Conservation (phyloP, 2,329 filamentous ascomycete genomes). For the Xylariaceae sp. region DNA sequence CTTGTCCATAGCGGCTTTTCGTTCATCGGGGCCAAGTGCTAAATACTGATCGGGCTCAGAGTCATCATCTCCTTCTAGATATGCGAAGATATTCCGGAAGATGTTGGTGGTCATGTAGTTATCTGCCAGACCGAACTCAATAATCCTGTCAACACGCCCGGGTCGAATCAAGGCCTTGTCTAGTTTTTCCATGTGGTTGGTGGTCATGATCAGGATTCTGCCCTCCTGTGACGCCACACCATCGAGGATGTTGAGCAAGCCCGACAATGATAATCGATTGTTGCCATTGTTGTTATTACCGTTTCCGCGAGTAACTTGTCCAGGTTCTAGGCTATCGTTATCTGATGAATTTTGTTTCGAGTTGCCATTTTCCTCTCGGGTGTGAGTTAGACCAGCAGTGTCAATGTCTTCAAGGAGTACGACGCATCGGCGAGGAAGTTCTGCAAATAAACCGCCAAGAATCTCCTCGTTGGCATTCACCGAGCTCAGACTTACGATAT, state of each 20-base stretch:
- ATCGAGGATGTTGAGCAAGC: constrained; percentile 81
- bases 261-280: constrained; percentile 69
- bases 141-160: constrained; percentile 65
- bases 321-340: constrained; percentile 39
- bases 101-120: constrained; percentile 57
- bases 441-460: constrained; percentile 66
- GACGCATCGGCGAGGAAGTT: constrained; percentile 72
- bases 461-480: constrained; percentile 68
- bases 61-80: constrained; percentile 54
- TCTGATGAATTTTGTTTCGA: constrained; percentile 8
- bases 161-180: constrained; percentile 68
- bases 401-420: constrained; percentile 81
- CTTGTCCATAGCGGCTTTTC: constrained; percentile 35
- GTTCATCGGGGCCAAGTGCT: constrained; percentile 40
- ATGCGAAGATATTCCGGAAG: constrained; percentile 64
- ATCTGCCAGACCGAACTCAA: constrained; percentile 63
- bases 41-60: constrained; percentile 31
- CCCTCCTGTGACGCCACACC: constrained; percentile 70
- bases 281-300: constrained; percentile 28
- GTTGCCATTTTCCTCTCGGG: constrained; percentile 47
- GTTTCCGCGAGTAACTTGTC: constrained; percentile 42
- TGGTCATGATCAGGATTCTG: constrained; percentile 69
- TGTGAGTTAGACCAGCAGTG: constrained; percentile 71
- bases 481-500: constrained; percentile 73
- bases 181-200: constrained; percentile 67